Evolutionary conservation across 2,329 filamentous ascomycete species (phyloP), one percentile per base, ranked within the genome.

Genomic region (Xylaria sp.): DNA sequence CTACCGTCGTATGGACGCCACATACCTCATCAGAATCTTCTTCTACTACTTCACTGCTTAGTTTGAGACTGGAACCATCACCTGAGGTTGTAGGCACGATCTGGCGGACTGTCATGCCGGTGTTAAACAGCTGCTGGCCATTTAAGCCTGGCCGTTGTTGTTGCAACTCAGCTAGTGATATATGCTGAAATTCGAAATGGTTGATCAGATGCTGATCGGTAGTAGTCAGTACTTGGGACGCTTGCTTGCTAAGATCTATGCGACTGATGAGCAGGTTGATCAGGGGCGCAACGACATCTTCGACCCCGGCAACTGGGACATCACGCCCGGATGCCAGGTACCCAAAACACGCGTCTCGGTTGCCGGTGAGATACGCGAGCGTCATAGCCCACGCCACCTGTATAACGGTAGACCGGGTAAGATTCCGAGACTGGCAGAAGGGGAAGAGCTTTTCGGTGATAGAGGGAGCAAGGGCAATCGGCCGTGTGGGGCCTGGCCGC

Each of bases 11-110:
- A 55, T 55, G 28, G 50, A 55, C 50, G 50, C n/a, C 50, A 55
- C 50, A 55, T 57, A 57, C 53, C 53, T 57, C 53, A 57, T 57
- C 34, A 41, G 53, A 41, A 57, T 57, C 53, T 57, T 57, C 53
- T 57, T 57, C 53, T 43, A 41, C 34, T 57, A 57, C 34, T 41
- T 57, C 53, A 30, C 34, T 55, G 50, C 50, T 41, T 28, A 57
- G 34, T 43, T 57, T 41, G 34, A 55, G 50, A 55, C 50, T 55
- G 50, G 50, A 55, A 36, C 50, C 50, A 55, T 55, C 50, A 55
- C 50, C 50, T 55, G 50, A 55, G 50, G 50, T 55, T 20, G 50
- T 55, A 55, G 50, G 30, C 50, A 55, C 50, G 34, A 41, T 32
- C 34, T 57, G 34, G 34, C 53, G 53, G 34, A 57, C 53, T 41